Evolutionary conservation across 495 filamentous ascomycete genomes (phyloP), one percentile per base, ranked within the genome.

Genomic region (Glarea lozoyensis): DNA sequence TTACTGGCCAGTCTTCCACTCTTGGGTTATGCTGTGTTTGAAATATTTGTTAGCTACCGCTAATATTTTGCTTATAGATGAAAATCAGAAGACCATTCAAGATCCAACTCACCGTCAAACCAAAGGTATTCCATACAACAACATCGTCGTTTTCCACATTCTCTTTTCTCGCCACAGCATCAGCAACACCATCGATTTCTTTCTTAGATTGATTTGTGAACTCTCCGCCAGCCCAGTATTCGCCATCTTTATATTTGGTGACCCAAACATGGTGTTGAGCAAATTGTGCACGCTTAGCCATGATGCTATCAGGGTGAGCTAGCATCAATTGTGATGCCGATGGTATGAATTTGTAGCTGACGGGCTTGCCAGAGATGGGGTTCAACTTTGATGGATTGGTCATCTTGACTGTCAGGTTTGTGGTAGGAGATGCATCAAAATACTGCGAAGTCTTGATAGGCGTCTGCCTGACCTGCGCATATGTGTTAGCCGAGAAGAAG

Each of bases 181-280:
- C 62, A 34, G 74, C 62, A 15, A 78, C 73, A 6, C 74, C 69
- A 15, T 62, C 74, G 4, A 59, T 60, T 27, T 81, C 84, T 12
- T 73, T 73, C 22, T 73, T 65, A 24, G 76, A 82, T 63, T 94
- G 89, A 48, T 94, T 84, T 5, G 88, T 94, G 59, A 89, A 95
- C 56, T 79, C 72, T 9, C 88, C 88, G 12, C 80, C 86, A 0
- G 88, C 78, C 55, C 76, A 94, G 9, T 92, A 61, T 58, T 95
- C 87, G 7, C 72, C 76, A 40, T 92, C 88, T 37, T 66, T 70
- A 57, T 93, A 83, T 23, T 73, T 73, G 1, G 85, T 88, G 3
- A 90, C 77, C 69, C 87, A 94, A 32, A 95, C 67, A 43, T 83
- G 80, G 47, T 80, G 80, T 49, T 83, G 82, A 0, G 82, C 82